Evolutionary conservation across 2,329 filamentous ascomycete genomes (phyloP).

Genomic region (Penicillium sclerotiorum): DNA sequence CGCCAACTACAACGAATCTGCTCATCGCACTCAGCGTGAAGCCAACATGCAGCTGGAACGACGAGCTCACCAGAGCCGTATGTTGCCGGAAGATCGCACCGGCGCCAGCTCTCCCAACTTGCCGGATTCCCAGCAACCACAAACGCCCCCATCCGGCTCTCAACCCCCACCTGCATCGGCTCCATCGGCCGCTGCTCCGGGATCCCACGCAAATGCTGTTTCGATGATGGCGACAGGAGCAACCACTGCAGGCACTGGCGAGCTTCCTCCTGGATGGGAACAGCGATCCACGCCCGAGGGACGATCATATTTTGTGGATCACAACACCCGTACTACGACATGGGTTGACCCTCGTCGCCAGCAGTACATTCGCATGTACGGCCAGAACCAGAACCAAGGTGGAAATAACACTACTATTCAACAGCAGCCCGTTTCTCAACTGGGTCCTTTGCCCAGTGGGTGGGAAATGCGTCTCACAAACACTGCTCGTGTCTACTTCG

Average conservation of each 20-base stretch:
- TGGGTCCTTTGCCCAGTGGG: constrained; percentile 91
- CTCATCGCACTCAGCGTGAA: constrained; percentile 78
- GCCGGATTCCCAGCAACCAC: constrained; percentile 51
- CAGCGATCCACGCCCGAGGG: constrained; percentile 94
- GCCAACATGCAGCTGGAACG: constrained; percentile 92
- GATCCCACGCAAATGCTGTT: constrained; percentile 57
- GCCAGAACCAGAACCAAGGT: constrained; percentile 65
- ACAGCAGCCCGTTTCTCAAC: constrained; percentile 86
- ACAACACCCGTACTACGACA: constrained; percentile 96
- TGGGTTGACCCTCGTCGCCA: constrained; percentile 98
- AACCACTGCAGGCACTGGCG: constrained; percentile 90
- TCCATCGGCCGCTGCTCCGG: constrained; percentile 41
- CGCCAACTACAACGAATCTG: constrained; percentile 72
- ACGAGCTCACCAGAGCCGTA: constrained; percentile 90
- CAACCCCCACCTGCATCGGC: constrained; percentile 28
- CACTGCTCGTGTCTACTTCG: constrained; percentile 96
- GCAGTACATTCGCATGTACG: constrained; percentile 98
- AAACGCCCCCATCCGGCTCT: constrained; percentile 48
- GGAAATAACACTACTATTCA: constrained; percentile 81
- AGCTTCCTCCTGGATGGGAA: constrained; percentile 95
- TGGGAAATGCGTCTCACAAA: constrained; percentile 99
- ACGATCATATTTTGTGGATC: constrained; percentile 94
- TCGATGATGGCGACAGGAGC: constrained; percentile 95
- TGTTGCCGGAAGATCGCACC: constrained; percentile 91
- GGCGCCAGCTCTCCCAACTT: constrained; percentile 88